phyloP scores from a whole-genome alignment of 2,329 filamentous ascomycete species.

The Dryadomyces quercus-mongolicae region DNA sequence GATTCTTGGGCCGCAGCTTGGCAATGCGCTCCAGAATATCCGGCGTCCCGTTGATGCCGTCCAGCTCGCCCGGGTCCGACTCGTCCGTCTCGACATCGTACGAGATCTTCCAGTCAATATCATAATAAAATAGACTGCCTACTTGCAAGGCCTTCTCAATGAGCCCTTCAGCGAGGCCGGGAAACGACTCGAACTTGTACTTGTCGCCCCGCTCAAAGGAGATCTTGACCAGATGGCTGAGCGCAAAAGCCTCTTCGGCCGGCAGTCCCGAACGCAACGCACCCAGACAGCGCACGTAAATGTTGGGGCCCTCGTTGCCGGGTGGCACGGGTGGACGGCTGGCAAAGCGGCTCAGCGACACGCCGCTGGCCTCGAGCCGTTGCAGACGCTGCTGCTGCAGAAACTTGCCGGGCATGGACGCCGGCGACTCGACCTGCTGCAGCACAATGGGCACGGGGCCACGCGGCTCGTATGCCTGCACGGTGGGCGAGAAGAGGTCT shows the following conservation, averaged over 20 bases:
- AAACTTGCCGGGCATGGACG: conserved; percentile 60
- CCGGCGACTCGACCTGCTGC: conserved; percentile 62
- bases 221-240: conserved; percentile 91
- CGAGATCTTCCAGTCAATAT: conserved; percentile 68
- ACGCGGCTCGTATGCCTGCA: conserved; percentile 60
- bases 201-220: conserved; percentile 91
- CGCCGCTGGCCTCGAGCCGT: conserved; percentile 24
- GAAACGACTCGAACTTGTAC: conserved; percentile 88
- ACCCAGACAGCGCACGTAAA: conserved; percentile 79
- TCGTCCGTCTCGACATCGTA: conserved; percentile 48
- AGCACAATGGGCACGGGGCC: conserved; percentile 47
- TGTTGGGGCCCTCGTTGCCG: conserved; percentile 69
- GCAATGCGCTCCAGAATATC: conserved; percentile 63
- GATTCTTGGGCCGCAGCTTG: conserved; percentile 44
- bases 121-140: conserved; percentile 59
- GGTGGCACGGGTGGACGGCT: conserved; percentile 30
- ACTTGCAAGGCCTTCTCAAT: conserved; percentile 75
- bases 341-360: conserved; percentile 41
- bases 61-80: conserved; percentile 34
- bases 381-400: conserved; percentile 39
- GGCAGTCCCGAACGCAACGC: conserved; percentile 69
- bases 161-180: conserved; percentile 75
- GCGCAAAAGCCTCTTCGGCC: conserved; percentile 79
- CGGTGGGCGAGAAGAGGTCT: conserved; percentile 45
- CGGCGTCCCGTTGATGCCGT: conserved; percentile 54